phyloP scores from a whole-genome alignment of 495 filamentous ascomycete species.

The Hypoxylon intermedium region DNA sequence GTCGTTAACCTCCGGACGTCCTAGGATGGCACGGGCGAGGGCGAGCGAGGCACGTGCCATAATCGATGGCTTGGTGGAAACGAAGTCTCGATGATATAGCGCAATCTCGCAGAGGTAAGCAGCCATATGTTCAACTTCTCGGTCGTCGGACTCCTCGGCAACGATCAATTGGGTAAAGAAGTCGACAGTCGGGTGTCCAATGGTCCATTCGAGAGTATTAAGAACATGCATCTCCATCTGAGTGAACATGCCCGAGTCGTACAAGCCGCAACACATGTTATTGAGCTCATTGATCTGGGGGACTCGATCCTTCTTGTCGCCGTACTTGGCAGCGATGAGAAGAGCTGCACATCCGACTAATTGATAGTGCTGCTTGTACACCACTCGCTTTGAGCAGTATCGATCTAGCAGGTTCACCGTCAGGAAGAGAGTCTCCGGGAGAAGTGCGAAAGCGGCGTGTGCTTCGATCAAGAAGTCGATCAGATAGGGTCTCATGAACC shows the following conservation, averaged over 20 bases:
- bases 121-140: conserved; percentile 92
- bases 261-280: conserved; percentile 98
- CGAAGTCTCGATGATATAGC: conserved; percentile 94
- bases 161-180: conserved; percentile 83
- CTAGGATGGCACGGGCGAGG: conserved; percentile 84
- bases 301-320: conserved; percentile 96
- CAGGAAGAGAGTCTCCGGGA: conserved; percentile 93
- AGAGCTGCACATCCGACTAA: conserved; percentile 95
- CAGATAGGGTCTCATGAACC: conserved; percentile 99
- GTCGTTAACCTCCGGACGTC: conserved; percentile 74
- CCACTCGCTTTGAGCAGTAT: conserved; percentile 97
- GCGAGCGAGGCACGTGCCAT: conserved; percentile 88
- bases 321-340: conserved; percentile 97
- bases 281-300: conserved; percentile 94
- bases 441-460: conserved; percentile 89
- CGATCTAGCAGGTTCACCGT: conserved; percentile 95
- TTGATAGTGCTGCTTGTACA: conserved; percentile 99
- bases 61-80: conserved; percentile 85
- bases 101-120: conserved; percentile 93
- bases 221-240: conserved; percentile 99
- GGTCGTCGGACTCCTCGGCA: conserved; percentile 72
- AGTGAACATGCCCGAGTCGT: conserved; percentile 99
- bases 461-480: conserved; percentile 99
- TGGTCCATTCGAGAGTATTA: conserved; percentile 94
- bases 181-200: conserved; percentile 95